Evolutionary conservation across 169 alveolate genomes (phyloP), one percentile per base, ranked within the genome.

Genomic region (Eimeria praecox): DNA sequence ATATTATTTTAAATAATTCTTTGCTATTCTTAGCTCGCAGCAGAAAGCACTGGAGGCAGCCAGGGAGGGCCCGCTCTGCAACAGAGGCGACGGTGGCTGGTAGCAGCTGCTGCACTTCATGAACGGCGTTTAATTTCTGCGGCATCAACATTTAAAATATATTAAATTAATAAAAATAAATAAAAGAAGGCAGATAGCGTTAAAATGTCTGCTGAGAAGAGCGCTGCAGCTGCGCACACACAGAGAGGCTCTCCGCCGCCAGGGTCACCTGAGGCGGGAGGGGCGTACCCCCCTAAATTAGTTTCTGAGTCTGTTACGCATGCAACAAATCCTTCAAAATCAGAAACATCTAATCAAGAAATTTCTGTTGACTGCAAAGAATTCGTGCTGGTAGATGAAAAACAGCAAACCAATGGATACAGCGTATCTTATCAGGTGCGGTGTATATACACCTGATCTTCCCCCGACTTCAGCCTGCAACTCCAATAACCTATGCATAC

Each of bases 81-180:
- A 20, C 62, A 1, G 24, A 20, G 9, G 62, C 62, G 62, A 20
- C 62, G 62, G 86, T 69, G 40, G 90, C 46, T 62, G 90, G 69
- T 80, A 20, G 86, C 90, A 44, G 90, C 46, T 62, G 90, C 69
- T 80, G 90, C 90, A 80, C 90, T 80, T 80, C 66, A 40, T 18
- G 42, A 42, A 10, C 8, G 46, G 49, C 22, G 44, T 44, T n/a
- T 40, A 42, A 46, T 22, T n/a, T 49, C 33, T 14, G n/a, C n/a
- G 40, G 38, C 90, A 80, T 80, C 90, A 33, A 22, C 16, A 49
- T n/a, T 20, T 42, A 80, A 80, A 35, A 27, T 20, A 38, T 10
- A 16, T 46, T 80, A 5, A 8, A 33, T 42, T 16, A 46, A 80
- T 27, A 44, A 27, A 5, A 27, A 20, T 12, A 46, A 80, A 46